Evolutionary conservation across 345 rosid genomes (phyloP).

Genomic region (Boechera stricta): DNA sequence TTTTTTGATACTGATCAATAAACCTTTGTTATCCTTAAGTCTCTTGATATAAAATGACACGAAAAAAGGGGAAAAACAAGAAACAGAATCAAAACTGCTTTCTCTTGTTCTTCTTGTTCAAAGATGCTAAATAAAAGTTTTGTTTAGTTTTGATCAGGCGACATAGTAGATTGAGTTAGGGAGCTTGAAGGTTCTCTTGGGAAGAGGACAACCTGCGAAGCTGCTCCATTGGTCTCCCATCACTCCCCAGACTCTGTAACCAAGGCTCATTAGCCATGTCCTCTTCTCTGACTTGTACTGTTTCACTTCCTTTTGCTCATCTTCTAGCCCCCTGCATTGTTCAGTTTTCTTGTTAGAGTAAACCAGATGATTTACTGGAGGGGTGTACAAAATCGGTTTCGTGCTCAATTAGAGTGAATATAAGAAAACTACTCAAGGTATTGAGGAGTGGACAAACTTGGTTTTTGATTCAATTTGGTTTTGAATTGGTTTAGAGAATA

Average conservation of each 20-base stretch:
- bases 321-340: slow-evolving; percentile 64
- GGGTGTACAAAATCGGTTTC: slow-evolving; percentile 24
- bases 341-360: slow-evolving; percentile 12
- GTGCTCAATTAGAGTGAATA: slow-evolving; percentile 11
- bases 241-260: slow-evolving; percentile 82
- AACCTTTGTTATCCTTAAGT: slow-evolving; percentile 12
- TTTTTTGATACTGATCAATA: background rate
- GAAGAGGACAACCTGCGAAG: slow-evolving; percentile 64
- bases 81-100: slow-evolving; percentile 14
- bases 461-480: background rate
- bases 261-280: slow-evolving; percentile 53
- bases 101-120: slow-evolving; percentile 23
- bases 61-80: background rate
- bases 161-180: slow-evolving; percentile 82
- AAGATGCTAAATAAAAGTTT: slow-evolving; percentile 22
- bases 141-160: slow-evolving; percentile 38
- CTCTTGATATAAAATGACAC: slow-evolving; percentile 8
- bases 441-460: background rate
- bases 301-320: slow-evolving; percentile 61
- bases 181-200: slow-evolving; percentile 83
- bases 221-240: slow-evolving; percentile 90
- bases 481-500: background rate
- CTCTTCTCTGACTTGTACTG: slow-evolving; percentile 70
- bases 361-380: background rate
- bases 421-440: background rate